phyloP scores from a whole-genome alignment of 441 rosid species.

The Populus hybrid region DNA sequence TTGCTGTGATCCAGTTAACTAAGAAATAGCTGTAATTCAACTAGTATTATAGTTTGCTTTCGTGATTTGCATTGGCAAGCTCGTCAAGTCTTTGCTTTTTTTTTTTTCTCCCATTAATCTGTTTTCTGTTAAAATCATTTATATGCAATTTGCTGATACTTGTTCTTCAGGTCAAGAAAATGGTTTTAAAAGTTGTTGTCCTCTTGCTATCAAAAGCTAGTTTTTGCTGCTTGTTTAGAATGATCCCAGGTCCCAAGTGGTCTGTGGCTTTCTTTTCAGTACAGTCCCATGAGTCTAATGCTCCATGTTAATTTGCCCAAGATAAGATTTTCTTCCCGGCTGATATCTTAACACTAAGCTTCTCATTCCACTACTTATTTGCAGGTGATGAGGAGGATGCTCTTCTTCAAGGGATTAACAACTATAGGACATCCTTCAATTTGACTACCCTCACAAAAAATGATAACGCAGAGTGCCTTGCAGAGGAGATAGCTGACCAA shows the following conservation, averaged over 20 bases:
- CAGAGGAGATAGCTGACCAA: conserved; percentile 71
- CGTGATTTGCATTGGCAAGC: neutral
- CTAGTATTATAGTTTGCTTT: neutral
- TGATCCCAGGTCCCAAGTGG: neutral
- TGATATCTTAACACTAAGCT: conserved; percentile 5
- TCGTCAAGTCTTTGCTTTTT: neutral
- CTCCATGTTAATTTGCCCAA: neutral
- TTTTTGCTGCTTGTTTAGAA: too few relatives aligned
- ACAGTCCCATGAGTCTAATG: neutral
- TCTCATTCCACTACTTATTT: conserved; percentile 12
- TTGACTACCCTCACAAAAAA: conserved; percentile 55
- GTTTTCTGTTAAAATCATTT: neutral
- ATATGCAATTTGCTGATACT: neutral
- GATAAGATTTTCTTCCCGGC: neutral
- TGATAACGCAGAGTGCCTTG: conserved; percentile 80
- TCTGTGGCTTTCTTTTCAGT: neutral
- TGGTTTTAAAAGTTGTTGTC: neutral
- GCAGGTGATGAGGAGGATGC: conserved; percentile 52
- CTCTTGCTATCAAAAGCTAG: too few relatives aligned
- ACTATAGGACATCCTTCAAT: conserved; percentile 60
- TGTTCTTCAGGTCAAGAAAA: neutral
- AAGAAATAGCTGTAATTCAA: neutral
- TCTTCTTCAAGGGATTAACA: conserved; percentile 68
- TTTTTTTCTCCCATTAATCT: neutral
- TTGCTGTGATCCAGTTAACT: neutral